phyloP scores from a whole-genome alignment of 768 basidiomycete species.

The Tulasnella sp. region DNA sequence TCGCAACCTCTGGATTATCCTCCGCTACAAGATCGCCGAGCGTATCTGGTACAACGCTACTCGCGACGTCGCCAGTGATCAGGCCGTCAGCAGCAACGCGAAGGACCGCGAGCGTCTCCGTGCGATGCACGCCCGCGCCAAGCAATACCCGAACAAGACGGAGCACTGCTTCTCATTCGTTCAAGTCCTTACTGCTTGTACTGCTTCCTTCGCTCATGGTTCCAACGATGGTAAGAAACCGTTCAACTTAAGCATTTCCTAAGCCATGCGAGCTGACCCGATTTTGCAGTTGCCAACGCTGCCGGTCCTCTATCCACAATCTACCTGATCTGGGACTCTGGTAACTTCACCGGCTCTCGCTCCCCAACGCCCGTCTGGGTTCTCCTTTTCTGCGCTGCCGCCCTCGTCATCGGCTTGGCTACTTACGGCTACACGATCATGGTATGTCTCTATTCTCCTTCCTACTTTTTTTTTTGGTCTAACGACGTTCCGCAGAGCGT shows the following conservation, averaged over 20 bases:
- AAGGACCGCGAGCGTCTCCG: conserved; percentile 37
- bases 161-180: conserved; percentile 46
- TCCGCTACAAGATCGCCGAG: conserved; percentile 36
- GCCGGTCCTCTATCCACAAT: conserved; percentile 26
- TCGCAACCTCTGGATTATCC: conserved; percentile 41
- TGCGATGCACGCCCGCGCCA: conserved; percentile 38
- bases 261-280: neutral
- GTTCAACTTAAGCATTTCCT: conserved; percentile 31
- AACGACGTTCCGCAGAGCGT: conserved; percentile 30
- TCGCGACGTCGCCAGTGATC: conserved; percentile 28
- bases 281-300: conserved; percentile 30
- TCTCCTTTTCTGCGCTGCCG: conserved; percentile 38
- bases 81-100: conserved; percentile 31
- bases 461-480: conserved; percentile 18
- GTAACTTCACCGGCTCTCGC: conserved; percentile 35
- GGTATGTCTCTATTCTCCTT: neutral
- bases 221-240: conserved; percentile 43
- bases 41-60: conserved; percentile 25
- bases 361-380: conserved; percentile 41
- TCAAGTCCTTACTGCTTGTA: conserved; percentile 45
- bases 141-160: conserved; percentile 43
- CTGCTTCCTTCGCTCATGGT: conserved; percentile 45
- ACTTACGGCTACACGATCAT: conserved; percentile 32
- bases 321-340: conserved; percentile 40
- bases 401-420: conserved; percentile 37